Conservation (phyloP, 257 asterid genomes). For the Nicotiana tabacum region DNA sequence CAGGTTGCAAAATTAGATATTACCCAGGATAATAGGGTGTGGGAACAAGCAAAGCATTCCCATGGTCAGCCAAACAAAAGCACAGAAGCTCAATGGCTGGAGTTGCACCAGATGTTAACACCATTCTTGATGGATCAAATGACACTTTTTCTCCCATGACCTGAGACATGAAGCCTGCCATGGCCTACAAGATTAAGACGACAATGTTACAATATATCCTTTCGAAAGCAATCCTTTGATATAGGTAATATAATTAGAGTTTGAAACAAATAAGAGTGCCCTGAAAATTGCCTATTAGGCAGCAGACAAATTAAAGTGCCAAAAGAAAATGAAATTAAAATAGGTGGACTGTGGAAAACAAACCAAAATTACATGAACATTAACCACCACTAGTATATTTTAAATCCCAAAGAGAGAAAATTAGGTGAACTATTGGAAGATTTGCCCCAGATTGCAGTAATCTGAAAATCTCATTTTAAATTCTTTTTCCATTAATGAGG, state of each 20-base stretch:
- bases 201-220: neutral
- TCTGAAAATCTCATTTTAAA: neutral
- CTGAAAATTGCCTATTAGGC: neutral
- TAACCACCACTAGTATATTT: neutral
- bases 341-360: neutral
- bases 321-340: neutral
- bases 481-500: neutral
- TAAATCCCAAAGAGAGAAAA: neutral
- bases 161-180: conserved; percentile 87
- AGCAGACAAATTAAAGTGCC: neutral
- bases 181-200: conserved; percentile 43
- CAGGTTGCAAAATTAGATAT: neutral
- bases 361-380: neutral
- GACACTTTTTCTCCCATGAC: conserved; percentile 61
- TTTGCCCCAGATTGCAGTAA: neutral
- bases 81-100: conserved; percentile 86
- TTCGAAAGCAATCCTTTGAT: neutral
- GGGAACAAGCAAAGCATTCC: conserved; percentile 91
- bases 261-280: neutral
- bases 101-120: conserved; percentile 83
- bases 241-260: neutral
- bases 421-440: neutral
- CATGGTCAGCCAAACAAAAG: conserved; percentile 90
- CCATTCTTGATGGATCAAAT: conserved; percentile 65
- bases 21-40: conserved; percentile 98